Percentiles rank a stretch among this genome's conserved stretches.
Evolutionary conservation across 2,329 filamentous ascomycete genomes (phyloP).

Genomic region (Penicillium sp.): DNA sequence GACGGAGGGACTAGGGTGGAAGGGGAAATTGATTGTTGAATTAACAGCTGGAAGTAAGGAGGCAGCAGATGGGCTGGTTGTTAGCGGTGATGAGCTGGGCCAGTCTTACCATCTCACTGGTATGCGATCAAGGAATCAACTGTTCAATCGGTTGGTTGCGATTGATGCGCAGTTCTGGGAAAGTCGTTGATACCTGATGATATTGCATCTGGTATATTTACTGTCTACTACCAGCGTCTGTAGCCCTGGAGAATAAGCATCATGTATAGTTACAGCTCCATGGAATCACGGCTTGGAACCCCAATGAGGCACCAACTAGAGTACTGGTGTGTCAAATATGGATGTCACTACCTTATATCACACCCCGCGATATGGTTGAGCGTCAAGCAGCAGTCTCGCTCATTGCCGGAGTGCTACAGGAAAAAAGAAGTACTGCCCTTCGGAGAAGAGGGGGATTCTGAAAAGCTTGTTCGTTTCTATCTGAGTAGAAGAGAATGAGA

Average conservation of each 20-base stretch:
- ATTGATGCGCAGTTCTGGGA: slow-evolving; percentile 29
- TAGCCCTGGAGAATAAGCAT: too few species aligned
- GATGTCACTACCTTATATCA: not conserved
- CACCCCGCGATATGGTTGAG: not conserved
- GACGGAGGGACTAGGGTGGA: slow-evolving; percentile 79
- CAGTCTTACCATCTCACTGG: slow-evolving; percentile 37
- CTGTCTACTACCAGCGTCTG: not conserved
- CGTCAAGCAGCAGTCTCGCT: too few species aligned
- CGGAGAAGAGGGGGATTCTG: not conserved
- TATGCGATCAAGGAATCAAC: slow-evolving; percentile 25
- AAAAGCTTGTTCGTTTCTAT: not conserved
- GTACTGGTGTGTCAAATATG: not conserved
- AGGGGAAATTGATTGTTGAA: slow-evolving; percentile 75
- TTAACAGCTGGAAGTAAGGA: slow-evolving; percentile 69
- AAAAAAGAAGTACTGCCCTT: not conserved
- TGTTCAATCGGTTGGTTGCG: slow-evolving; percentile 26
- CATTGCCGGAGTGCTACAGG: too few species aligned
- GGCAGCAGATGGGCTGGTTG: slow-evolving; percentile 71
- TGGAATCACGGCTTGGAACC: not conserved
- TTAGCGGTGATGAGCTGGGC: slow-evolving; percentile 56
- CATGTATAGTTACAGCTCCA: not conserved
- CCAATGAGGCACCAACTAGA: not conserved
- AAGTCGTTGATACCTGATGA: slow-evolving; percentile 10
- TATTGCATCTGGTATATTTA: not conserved
- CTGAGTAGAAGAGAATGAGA: not conserved